phyloP scores from a whole-genome alignment of 345 rosid genomes.

The Eucalyptus grandis region DNA sequence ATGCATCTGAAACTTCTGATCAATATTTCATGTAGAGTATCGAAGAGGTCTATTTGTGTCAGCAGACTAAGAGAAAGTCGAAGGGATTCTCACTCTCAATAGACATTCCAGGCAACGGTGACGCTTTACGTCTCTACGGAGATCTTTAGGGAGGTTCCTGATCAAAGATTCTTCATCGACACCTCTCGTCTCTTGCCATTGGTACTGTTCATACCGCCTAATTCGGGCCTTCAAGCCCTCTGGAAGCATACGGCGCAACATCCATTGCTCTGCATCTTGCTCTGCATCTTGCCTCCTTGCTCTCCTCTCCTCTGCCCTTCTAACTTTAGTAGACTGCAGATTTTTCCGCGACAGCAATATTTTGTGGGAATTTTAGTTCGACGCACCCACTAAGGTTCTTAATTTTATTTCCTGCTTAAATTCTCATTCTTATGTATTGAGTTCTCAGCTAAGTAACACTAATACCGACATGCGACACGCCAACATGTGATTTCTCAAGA shows the following conservation, averaged over 20 bases:
- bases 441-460: no score
- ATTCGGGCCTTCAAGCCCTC: constrained; percentile 39
- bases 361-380: background rate
- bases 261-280: constrained; percentile 52
- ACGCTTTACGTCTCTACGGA: constrained; percentile 57
- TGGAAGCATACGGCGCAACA: constrained; percentile 75
- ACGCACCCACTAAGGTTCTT: background rate
- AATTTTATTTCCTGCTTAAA: background rate
- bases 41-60: no score
- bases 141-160: constrained; percentile 61
- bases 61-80: no score
- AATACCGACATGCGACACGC: no score
- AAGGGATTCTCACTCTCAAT: no score
- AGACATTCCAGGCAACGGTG: no score
- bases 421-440: background rate
- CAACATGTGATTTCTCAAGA: no score
- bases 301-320: constrained; percentile 69
- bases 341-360: constrained; percentile 24
- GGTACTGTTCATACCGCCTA: constrained; percentile 60
- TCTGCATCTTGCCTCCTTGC: constrained; percentile 68
- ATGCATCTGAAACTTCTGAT: no score
- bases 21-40: no score
- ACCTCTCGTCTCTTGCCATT: constrained; percentile 84
- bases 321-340: constrained; percentile 53
- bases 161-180: constrained; percentile 59